Evolutionary conservation across 306 rosid genomes (phyloP).

Genomic region (Sicyos baderoa): DNA sequence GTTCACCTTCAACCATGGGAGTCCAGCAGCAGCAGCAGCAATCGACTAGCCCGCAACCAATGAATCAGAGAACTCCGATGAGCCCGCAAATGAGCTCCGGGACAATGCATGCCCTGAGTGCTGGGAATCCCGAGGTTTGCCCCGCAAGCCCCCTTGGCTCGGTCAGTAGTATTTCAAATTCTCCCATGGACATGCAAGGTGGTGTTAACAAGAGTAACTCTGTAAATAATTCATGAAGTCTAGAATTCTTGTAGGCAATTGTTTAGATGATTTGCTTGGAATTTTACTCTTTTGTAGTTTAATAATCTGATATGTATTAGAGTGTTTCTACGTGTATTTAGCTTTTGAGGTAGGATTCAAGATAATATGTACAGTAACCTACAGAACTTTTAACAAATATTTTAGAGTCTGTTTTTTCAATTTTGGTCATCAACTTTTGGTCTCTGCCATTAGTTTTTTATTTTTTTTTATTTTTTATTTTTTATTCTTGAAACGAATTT

Average conservation of each 20-base stretch:
- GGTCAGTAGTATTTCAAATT: constrained; percentile 53
- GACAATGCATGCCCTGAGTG: constrained; percentile 66
- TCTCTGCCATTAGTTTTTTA: too few relatives aligned
- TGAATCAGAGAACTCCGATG: constrained; percentile 92
- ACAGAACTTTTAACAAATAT: not conserved
- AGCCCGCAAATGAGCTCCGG: constrained; percentile 92
- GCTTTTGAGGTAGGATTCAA: constrained; percentile 6
- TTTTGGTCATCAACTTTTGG: too few relatives aligned
- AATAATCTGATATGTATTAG: not conserved
- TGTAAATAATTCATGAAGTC: constrained; percentile 44
- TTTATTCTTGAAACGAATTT: too few relatives aligned
- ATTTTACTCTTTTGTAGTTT: not conserved
- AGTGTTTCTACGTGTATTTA: not conserved
- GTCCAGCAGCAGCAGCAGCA: constrained; percentile 55
- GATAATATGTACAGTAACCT: not conserved
- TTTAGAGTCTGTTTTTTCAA: too few relatives aligned
- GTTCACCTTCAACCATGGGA: constrained; percentile 76
- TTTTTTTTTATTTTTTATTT: too few relatives aligned
- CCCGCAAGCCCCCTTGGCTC: constrained; percentile 93
- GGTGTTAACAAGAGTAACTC: constrained; percentile 67
- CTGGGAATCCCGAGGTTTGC: constrained; percentile 87
- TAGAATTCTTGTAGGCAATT: not conserved
- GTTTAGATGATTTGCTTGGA: not conserved
- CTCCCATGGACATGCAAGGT: constrained; percentile 94
- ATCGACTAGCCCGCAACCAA: constrained; percentile 78